Base-by-base conservation (phyloP, 129 eudicot genomes). In the Lactuca sativa region DNA sequence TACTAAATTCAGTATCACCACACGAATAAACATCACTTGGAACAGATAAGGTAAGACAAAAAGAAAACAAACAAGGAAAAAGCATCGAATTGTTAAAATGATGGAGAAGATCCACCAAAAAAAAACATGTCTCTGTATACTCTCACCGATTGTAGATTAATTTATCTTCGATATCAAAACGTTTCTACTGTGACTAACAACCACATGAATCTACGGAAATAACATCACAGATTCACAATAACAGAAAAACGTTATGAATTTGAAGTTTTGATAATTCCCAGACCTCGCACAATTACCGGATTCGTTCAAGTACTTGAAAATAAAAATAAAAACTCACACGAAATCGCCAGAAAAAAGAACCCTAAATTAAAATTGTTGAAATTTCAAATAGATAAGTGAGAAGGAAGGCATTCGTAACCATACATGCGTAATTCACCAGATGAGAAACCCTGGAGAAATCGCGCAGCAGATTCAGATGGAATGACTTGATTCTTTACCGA, bases 401-500 rank as follows among this genome's bases (percentile, higher is more conserved):
- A 31, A 56, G 32, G 49, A 75, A 58, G 51, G 67, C 54, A 44
- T 52, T 74, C 44, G 55, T 2, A 66, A 75, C 4, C 79, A 43
- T 75, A 75, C 79, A 75, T 75, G 67, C 17, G 40, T 34, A 48
- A 18, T 47, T 49, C 49, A 49, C 67, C 33, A 34, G 67, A 75
- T 66, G 60, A 49, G 69, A 67, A 74, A 74, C 67, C 60, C 52
- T 15, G 15, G 59, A 41, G 44, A 64, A 56, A 65, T 53, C 56
- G 71, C 33, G 77, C 44, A 73, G 63, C 62, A 73, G 77, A 52
- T 62, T 63, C 77, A 62, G 43, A 49, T 25, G 67, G 67, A 48
- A 15, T 15, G 49, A 48, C 43, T 49, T 60, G 77, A 72, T 61
- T 31, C 65, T 71, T 41, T 31, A 30, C 62, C 59, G 49, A 12